Evolutionary conservation across 306 rosid genomes (phyloP), one percentile per base, ranked within the genome.

Genomic region (Amphicarpaea edgeworthii): DNA sequence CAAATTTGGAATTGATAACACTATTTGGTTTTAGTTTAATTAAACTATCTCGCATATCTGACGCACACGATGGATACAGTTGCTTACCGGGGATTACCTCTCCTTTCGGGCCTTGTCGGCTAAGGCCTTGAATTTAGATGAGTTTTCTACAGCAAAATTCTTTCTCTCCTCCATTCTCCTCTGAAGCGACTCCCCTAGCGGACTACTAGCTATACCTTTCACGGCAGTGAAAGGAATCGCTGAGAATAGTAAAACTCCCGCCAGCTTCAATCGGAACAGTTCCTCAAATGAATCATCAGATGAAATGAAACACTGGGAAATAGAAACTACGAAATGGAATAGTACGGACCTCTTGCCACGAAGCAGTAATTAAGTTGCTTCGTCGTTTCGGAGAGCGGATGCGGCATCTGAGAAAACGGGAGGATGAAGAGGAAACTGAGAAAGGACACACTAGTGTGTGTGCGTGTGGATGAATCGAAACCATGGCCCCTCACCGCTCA

Each of bases 161-260:
- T 94, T 94, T 46, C 69, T 82, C 67, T 84, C 83, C 73, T 77
- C 83, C 87, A 92, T 64, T 55, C 83, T 77, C 68, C 87, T 82
- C 94, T 85, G 96, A 60, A 94, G 97, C 46, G 90, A 91, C 69
- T 86, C 90, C 14, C 98, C 97, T 0, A 92, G n/a, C 1, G 98
- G 85, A 83, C 98, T 94, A 68, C 87, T 92, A 43, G 98, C 98
- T 55, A 94, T 77, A 81, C 87, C 92, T 85, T 94, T 92, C 37
- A 92, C 98, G 14, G 91, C 93, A 23, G 92, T 89, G 87, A 94
- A 94, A 23, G 98, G 98, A 80, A 94, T 71, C 32, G 96, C 98
- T 19, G 98, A 94, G 87, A 94, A 87, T 16, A 90, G 59, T 66
- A 94, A 47, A 73, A 94, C 96, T 79, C 98, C 98, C 0, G 90